Base-by-base conservation (phyloP, 352 stramenopile genomes). In the Globisporangium nunn region DNA sequence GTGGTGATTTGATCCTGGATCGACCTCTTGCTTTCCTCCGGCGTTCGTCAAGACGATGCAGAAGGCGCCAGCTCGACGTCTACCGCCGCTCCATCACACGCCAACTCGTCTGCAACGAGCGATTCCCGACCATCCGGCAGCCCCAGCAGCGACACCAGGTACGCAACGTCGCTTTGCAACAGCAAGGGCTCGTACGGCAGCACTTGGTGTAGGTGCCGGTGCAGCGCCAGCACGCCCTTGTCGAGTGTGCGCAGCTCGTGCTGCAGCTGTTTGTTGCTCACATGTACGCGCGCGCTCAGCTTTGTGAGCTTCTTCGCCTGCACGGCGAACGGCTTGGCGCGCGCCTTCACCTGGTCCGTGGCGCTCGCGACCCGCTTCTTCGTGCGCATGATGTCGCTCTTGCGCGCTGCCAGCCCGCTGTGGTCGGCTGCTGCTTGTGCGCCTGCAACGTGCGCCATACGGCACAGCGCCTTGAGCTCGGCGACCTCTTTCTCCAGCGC, bases 121-220 rank as follows among this genome's bases (percentile, higher is more conserved):
- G 61, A 67, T 11, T 17, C n/a, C 8, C 54, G 50, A 30, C 67
- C 46, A 31, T 57, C 51, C 6, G 59, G 45, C 17, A 68, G 44
- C 40, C 63, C 56, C 3, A 74, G 48, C 14, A 66, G 43, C n/a
- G 62, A 46, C 29, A 87, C 37, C 54, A 87, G 41, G 11, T 50
- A 43, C 41, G 73, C 70, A 23, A 90, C 59, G 49, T 90, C 79
- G 12, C 60, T 50, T 54, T 72, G 71, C 8, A 87, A 54, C 23
- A 91, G 49, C 47, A 88, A 56, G 1, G 78, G 75, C 55, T 88
- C 81, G 50, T 78, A 68, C 18, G 66, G 65, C 52, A 92, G 66
- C 51, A 68, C 60, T 4, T 65, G 46, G n/a, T 68, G 59, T 49
- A 88, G 63, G 40, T 69, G 63, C 2, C 18, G 7, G 28, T 85